A percentile compares a stretch with the other conserved stretches of the same genome.
phyloP scores from a whole-genome alignment of 768 basidiomycete species.

The Mycena albidolilacea region DNA sequence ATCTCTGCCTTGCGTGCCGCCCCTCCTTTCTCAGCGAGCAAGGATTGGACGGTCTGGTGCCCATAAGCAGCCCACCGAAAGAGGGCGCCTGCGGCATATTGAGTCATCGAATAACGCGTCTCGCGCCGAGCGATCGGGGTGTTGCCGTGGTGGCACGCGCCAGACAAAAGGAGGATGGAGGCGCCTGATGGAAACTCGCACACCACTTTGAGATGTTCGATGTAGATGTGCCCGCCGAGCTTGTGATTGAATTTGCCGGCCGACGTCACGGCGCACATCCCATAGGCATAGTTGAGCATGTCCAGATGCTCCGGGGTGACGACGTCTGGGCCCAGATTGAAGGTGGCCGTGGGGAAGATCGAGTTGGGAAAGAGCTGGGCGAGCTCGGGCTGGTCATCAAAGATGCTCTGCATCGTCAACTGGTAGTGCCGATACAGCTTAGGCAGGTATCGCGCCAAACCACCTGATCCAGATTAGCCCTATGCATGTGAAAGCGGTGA shows the following conservation, averaged over 20 bases:
- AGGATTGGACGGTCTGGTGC: background rate
- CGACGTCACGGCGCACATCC: conserved; percentile 29
- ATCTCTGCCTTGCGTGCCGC: background rate
- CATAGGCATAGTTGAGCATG: conserved; percentile 6
- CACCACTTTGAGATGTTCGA: conserved; percentile 31
- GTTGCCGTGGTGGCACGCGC: conserved; percentile 32
- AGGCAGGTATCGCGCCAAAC: background rate
- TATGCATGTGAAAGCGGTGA: too few species aligned
- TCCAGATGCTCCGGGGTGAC: conserved; percentile 13
- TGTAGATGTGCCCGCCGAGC: conserved; percentile 20
- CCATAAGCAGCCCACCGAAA: conserved; percentile 15
- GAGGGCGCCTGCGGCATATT: conserved; percentile 38
- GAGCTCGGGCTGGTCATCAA: background rate
- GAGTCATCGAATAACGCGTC: conserved; percentile 41
- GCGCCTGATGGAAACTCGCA: conserved; percentile 38
- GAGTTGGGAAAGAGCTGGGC: background rate
- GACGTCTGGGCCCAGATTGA: conserved; percentile 11
- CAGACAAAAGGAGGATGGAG: background rate
- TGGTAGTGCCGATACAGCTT: background rate
- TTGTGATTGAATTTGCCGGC: conserved; percentile 17
- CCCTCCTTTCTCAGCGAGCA: background rate
- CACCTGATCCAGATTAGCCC: background rate
- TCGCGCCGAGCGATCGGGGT: conserved; percentile 33
- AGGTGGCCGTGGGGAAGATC: background rate
- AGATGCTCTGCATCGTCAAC: background rate